These are phyloP conservation scores for Piloderma croceum DNA, from an alignment of 768 basidiomycete species.

Conservation along the genomic window DNA sequence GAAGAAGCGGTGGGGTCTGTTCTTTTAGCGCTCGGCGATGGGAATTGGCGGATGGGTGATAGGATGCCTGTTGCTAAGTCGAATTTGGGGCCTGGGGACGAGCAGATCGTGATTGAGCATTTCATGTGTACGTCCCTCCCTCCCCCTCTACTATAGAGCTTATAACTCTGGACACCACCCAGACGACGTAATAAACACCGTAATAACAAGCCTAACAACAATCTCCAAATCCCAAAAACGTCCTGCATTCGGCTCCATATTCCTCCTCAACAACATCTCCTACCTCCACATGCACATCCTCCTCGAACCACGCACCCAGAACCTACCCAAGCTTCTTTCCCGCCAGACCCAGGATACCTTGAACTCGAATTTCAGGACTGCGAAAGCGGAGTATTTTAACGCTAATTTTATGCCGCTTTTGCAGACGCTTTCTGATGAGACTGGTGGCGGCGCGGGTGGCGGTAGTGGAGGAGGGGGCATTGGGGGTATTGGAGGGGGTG, in stretches of 20 bases:
- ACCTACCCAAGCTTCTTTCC: constrained; percentile 49
- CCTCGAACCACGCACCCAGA: constrained; percentile 41
- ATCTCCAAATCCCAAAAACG: constrained; percentile 55
- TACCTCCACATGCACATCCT: constrained; percentile 61
- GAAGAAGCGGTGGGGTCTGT: constrained; percentile 61
- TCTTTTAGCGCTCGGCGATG: constrained; percentile 69
- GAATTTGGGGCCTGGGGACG: constrained; percentile 46
- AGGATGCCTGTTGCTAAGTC: constrained; percentile 62
- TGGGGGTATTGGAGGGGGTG: constrained; percentile 47
- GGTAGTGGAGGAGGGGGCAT: no score
- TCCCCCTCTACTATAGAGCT: constrained; percentile 2
- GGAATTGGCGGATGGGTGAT: constrained; percentile 91
- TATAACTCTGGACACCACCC: not conserved
- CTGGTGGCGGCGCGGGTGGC: not conserved
- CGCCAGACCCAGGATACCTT: constrained; percentile 57
- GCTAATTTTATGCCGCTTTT: constrained; percentile 76
- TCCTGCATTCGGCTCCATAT: constrained; percentile 66
- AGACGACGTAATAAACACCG: constrained; percentile 75
- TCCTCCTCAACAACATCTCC: constrained; percentile 74
- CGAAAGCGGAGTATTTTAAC: constrained; percentile 82
- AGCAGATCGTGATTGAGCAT: constrained; percentile 63
- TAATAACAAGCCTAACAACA: constrained; percentile 52
- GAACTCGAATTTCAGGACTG: constrained; percentile 67
- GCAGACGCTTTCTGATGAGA: constrained; percentile 52
- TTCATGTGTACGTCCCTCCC: constrained; percentile 52